Percentiles rank a stretch among this genome's conserved stretches.
These are phyloP conservation scores for Dalechampia spathulata DNA, from an alignment of 441 rosid species.

Conservation along the genomic window DNA sequence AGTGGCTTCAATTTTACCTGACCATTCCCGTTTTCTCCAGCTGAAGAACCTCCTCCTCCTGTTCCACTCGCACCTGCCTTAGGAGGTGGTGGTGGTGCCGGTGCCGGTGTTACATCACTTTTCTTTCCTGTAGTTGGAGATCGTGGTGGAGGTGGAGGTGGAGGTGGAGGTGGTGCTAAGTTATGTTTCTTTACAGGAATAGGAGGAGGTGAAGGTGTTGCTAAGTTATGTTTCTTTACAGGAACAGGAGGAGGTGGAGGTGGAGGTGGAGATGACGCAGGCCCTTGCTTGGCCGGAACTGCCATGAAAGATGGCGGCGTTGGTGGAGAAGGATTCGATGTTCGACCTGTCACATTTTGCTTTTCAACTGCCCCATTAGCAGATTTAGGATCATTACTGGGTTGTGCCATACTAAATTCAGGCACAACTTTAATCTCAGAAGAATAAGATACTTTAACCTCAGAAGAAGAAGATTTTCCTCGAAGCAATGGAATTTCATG, in stretches of 20 bases:
- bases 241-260: slow-evolving; percentile 22
- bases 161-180: background rate
- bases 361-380: slow-evolving; percentile 10
- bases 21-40: slow-evolving; percentile 27
- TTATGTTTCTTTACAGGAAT: slow-evolving; percentile 4
- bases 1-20: slow-evolving; percentile 77
- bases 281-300: slow-evolving; percentile 10
- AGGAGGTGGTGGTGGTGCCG: slow-evolving; percentile 11
- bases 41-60: slow-evolving; percentile 25
- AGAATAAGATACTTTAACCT: slow-evolving; percentile 25
- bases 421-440: slow-evolving; percentile 29
- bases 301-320: slow-evolving; percentile 22
- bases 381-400: background rate
- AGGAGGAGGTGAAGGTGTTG: slow-evolving; percentile 26
- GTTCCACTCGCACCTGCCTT: slow-evolving; percentile 13
- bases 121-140: slow-evolving; percentile 22
- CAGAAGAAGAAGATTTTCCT: slow-evolving; percentile 60
- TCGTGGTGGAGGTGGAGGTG: slow-evolving; percentile 16
- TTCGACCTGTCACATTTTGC: slow-evolving; percentile 23
- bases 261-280: slow-evolving; percentile 5
- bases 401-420: slow-evolving; percentile 1
- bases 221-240: slow-evolving; percentile 21
- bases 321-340: slow-evolving; percentile 29
- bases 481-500: slow-evolving; percentile 62
- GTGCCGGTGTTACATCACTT: slow-evolving; percentile 24